A percentile compares a stretch with the other conserved stretches of the same genome.
Evolutionary conservation across 164 flowering plant species (phyloP).

Genomic region (Santalum album): DNA sequence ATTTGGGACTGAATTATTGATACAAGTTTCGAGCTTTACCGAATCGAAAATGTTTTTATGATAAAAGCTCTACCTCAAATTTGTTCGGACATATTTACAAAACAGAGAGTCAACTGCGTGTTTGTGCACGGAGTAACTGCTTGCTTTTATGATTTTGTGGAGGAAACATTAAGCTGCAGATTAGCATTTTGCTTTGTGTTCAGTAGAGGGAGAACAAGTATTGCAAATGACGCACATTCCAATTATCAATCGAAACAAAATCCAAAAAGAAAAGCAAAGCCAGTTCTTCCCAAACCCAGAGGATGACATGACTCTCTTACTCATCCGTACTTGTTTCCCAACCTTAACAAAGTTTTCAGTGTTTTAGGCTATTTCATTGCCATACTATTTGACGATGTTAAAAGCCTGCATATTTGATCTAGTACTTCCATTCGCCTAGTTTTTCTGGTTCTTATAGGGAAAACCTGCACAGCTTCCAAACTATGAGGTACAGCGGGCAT

Average conservation of each 20-base stretch:
- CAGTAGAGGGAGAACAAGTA: constrained; percentile 78
- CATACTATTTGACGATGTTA: too few relatives aligned
- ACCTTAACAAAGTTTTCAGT: too few relatives aligned
- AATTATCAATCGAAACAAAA: constrained; percentile 31
- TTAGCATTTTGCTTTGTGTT: neutral
- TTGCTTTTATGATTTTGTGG: neutral
- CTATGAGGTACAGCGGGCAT: constrained; percentile 61
- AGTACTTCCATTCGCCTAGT: neutral
- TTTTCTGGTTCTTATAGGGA: constrained; percentile 27
- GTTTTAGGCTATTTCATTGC: too few relatives aligned
- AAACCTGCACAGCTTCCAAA: constrained; percentile 35
- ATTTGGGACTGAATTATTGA: too few relatives aligned
- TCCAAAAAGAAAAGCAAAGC: constrained; percentile 44
- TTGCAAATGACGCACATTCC: constrained; percentile 39
- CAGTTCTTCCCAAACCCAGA: constrained; percentile 34
- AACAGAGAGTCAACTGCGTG: too few relatives aligned
- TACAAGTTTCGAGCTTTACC: too few relatives aligned
- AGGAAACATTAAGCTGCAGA: neutral
- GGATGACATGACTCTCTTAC: constrained; percentile 19
- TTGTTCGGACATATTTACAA: too few relatives aligned
- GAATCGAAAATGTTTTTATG: too few relatives aligned
- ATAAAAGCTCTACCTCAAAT: too few relatives aligned
- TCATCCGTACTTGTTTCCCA: too few relatives aligned
- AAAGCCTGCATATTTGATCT: too few relatives aligned
- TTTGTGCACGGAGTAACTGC: too few relatives aligned